These are phyloP conservation scores for Solanum sparsipilum DNA, from an alignment of 257 asterid species.

Conservation along the genomic window DNA sequence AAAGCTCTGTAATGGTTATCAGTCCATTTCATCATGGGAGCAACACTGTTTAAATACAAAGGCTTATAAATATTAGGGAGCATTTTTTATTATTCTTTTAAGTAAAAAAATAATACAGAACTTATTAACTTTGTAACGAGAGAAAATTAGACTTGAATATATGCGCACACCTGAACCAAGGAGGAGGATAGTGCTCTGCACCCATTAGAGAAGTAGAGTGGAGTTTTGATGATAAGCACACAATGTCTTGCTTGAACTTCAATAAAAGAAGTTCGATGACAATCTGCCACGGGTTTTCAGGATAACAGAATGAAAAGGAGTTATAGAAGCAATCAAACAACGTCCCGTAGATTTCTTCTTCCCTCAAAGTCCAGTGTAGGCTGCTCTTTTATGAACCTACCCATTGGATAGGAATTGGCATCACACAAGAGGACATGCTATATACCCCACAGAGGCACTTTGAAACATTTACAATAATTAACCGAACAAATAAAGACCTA, in stretches of 20 bases:
- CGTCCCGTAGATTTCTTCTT: constrained; percentile 57
- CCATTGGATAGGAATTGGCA: constrained; percentile 43
- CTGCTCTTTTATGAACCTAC: constrained; percentile 53
- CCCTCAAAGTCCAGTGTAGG: constrained; percentile 33
- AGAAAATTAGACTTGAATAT: neutral
- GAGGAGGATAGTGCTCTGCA: constrained; percentile 49
- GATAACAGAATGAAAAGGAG: constrained; percentile 50
- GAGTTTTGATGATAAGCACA: constrained; percentile 20
- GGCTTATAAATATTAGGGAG: neutral
- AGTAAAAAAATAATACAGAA: neutral
- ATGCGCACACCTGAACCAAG: constrained; percentile 87
- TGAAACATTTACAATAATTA: neutral
- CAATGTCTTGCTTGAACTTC: constrained; percentile 24
- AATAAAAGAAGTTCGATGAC: constrained; percentile 21
- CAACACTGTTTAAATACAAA: constrained; percentile 38
- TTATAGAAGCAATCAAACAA: constrained; percentile 64
- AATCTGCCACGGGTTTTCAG: constrained; percentile 62
- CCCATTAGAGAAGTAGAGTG: constrained; percentile 48
- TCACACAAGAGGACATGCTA: constrained; percentile 40
- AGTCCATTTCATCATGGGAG: constrained; percentile 96
- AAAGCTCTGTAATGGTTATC: constrained; percentile 83
- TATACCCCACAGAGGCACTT: neutral
- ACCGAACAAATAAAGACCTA: neutral
- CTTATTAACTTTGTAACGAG: neutral
- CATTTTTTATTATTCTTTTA: neutral